These are phyloP conservation scores for Oxyria digyna DNA, from an alignment of 148 eudicot genomes.

Conservation along the genomic window DNA sequence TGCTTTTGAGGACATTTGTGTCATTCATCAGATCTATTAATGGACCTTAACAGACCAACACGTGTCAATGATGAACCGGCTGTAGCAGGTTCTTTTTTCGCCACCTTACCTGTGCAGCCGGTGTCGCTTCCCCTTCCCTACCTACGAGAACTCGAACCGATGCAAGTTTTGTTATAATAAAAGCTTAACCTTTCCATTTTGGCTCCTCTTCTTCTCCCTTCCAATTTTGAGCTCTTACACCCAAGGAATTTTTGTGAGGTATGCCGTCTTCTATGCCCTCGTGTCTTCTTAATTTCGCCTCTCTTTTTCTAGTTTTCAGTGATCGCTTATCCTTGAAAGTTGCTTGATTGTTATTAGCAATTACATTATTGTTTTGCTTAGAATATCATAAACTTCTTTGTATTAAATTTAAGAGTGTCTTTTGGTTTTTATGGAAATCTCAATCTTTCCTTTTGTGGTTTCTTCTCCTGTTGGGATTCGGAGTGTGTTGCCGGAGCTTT, in stretches of 20 bases:
- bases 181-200: background rate
- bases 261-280: background rate
- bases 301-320: background rate
- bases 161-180: background rate
- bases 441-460: background rate
- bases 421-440: background rate
- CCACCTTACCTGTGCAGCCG: background rate
- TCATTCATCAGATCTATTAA: background rate
- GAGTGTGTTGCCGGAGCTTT: background rate
- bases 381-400: background rate
- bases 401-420: background rate
- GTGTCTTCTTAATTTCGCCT: background rate
- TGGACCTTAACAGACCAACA: background rate
- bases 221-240: background rate
- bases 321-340: background rate
- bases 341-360: background rate
- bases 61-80: background rate
- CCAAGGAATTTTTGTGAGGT: background rate
- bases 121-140: background rate
- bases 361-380: background rate
- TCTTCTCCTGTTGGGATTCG: background rate
- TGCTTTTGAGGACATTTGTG: too few species aligned
- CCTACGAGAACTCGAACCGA: background rate
- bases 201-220: background rate
- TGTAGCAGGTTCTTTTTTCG: background rate